Evolutionary conservation across 1,284 basidiomycete species (phyloP), one percentile per base, ranked within the genome.

Genomic region (Trichosporon faecale): DNA sequence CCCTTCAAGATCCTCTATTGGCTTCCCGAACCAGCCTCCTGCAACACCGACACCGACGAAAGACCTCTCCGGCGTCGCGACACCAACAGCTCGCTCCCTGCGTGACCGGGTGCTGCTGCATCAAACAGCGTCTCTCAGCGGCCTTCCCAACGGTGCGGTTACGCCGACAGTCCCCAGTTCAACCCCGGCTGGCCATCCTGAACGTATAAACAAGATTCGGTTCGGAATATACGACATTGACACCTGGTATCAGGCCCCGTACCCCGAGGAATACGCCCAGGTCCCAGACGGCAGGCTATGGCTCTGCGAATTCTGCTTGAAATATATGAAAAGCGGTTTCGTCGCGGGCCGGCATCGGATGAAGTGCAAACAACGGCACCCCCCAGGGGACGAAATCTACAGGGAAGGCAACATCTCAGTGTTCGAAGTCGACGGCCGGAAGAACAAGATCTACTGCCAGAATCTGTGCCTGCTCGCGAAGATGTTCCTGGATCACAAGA

Each of bases 371-470:
- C 88, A 90, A 69, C 87, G 93, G 68, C 93, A 96, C 86, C 96
- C 97, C 2, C 97, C 97, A 1, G 97, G 97, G 14, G 95, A 99
- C 81, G 97, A 99, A 83, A 98, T 99, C 66, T 99, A 99, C 81
- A 88, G 96, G 55, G 95, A 98, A 80, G 91, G 91, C 35, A 83
- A 83, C 60, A 87, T 98, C 40, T 96, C 94, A 11, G 91, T 99
- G 68, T 99, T 97, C 79, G 97, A 99, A 82, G 95, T 99, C 29
- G 97, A 99, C 81, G 97, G 97, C 60, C 88, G 96, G 75, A 95
- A 95, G 85, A 98, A 98, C 87, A 99, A 98, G 91, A 98, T 98
- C 77, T 99, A 98, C 83, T 99, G 97, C 81, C 97, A 99, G 82
- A 98, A 99, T 80, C 88, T 99, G n/a, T 99, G 97, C 84, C 87